A percentile compares a stretch with the other conserved stretches of the same genome.
phyloP scores from a whole-genome alignment of 2,329 filamentous ascomycete species.

The Monilinia fructicola region DNA sequence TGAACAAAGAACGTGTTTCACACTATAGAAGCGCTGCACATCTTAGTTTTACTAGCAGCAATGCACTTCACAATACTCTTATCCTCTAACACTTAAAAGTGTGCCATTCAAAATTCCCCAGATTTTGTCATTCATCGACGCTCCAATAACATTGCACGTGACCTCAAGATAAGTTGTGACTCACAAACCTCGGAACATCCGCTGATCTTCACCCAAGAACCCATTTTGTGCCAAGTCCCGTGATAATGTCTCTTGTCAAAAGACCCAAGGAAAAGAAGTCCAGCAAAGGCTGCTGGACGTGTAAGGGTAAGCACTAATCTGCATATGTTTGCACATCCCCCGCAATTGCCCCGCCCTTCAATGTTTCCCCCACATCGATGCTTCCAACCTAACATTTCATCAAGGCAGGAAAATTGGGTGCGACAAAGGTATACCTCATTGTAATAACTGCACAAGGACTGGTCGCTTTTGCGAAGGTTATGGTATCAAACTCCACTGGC shows the following conservation, averaged over 20 bases:
- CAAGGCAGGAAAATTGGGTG: conserved; percentile 51
- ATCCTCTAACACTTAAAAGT: not conserved
- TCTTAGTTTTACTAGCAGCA: not conserved
- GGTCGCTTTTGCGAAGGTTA: conserved; percentile 48
- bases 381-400: conserved; percentile 21
- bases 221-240: not conserved
- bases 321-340: conserved; percentile 22
- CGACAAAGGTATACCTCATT: conserved; percentile 46
- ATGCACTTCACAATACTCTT: not conserved
- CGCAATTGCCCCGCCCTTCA: conserved; percentile 7
- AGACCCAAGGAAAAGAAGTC: conserved; percentile 19
- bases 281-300: conserved; percentile 46
- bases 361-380: conserved; percentile 4
- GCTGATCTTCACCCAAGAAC: not conserved
- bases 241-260: conserved; percentile 11
- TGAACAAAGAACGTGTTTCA: not conserved
- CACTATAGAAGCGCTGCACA: not conserved
- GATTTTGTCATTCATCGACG: not conserved
- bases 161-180: not conserved
- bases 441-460: conserved; percentile 47
- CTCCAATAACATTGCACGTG: not conserved
- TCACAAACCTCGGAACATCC: not conserved
- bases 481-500: conserved; percentile 49
- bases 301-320: conserved; percentile 43
- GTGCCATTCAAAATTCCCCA: no score